phyloP scores from a whole-genome alignment of 306 rosid species.

The Malus sieversii region DNA sequence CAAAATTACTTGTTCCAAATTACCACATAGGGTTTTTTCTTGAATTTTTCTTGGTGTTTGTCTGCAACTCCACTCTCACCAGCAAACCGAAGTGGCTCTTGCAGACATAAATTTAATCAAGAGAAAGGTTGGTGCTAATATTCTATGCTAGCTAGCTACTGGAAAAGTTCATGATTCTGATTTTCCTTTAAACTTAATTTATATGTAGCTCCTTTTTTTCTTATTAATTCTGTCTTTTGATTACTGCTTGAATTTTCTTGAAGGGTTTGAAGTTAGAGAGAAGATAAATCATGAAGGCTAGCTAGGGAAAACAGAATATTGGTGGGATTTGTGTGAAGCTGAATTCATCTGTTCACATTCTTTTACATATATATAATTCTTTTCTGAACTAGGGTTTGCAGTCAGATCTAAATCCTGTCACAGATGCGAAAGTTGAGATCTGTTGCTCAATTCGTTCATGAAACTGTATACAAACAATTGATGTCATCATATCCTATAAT shows the following conservation, averaged over 20 bases:
- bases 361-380: background rate
- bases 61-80: background rate
- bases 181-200: background rate
- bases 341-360: background rate
- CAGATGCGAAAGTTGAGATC: conserved; percentile 17
- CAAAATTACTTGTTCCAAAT: background rate
- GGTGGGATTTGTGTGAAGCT: background rate
- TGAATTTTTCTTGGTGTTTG: conserved; percentile 1
- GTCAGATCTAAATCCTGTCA: conserved; percentile 36
- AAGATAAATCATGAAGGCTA: background rate
- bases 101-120: background rate
- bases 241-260: background rate
- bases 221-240: background rate
- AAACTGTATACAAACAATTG: background rate
- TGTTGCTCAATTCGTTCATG: background rate
- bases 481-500: background rate
- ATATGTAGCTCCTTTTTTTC: background rate
- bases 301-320: background rate
- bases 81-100: background rate
- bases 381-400: conserved; percentile 20
- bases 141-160: background rate
- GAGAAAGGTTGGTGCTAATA: background rate
- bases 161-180: background rate
- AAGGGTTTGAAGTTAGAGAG: background rate
- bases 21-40: background rate